Percentiles rank a stretch among this genome's conserved stretches.
Evolutionary conservation across 306 rosid genomes (phyloP).

Genomic region (Prosopis cineraria): DNA sequence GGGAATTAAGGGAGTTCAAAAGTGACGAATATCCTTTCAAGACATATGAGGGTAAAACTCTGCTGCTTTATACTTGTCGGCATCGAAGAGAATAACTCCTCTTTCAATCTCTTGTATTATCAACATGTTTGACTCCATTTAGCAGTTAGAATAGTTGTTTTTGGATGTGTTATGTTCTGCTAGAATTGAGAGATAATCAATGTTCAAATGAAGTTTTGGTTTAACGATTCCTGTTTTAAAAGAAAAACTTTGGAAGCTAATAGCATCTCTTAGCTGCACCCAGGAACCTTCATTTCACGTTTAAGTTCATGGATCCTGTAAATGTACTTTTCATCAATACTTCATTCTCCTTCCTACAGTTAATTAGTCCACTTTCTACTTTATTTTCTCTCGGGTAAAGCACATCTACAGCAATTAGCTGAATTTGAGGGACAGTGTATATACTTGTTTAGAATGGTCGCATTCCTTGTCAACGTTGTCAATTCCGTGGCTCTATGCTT

Average conservation of each 20-base stretch:
- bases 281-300: neutral
- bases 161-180: neutral
- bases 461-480: neutral
- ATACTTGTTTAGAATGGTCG: slow-evolving; percentile 13
- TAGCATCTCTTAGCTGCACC: neutral
- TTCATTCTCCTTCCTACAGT: neutral
- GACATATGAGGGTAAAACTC: neutral
- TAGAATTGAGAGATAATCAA: slow-evolving; percentile 12
- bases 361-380: neutral
- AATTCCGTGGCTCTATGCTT: slow-evolving; percentile 19
- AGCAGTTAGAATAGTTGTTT: neutral
- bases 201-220: slow-evolving; percentile 24
- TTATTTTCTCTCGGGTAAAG: neutral
- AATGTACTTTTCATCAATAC: neutral
- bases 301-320: neutral
- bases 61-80: neutral
- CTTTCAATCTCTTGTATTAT: neutral
- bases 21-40: neutral
- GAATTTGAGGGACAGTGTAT: neutral
- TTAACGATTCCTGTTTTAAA: neutral
- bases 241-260: neutral
- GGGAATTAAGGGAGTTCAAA: neutral
- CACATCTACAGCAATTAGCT: neutral
- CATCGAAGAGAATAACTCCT: neutral
- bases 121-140: neutral